Evolutionary conservation across 306 rosid genomes (phyloP), one percentile per base, ranked within the genome.

Genomic region (Senna siamea): DNA sequence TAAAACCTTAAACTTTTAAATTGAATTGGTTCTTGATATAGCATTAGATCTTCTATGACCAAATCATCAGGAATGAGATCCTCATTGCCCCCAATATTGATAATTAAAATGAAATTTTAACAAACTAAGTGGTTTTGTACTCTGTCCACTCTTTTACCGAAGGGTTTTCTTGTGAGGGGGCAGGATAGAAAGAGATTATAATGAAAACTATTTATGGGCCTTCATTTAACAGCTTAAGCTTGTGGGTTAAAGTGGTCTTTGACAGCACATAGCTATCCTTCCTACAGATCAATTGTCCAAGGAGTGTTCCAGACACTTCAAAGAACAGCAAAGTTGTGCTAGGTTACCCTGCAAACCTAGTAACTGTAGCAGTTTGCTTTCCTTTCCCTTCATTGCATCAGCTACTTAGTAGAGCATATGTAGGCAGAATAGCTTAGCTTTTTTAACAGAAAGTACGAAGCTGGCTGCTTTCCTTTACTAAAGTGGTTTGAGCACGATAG

Each of bases 391-490:
- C 59, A 8, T 19, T 13, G n/a, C 3, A 26, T 3, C 30, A 26
- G 30, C 51, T 50, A 10, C 41, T 38, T 58, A 17, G 55, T 20
- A 60, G 74, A 67, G 61, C 35, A 10, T 34, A 18, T 0, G 28
- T 17, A 2, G 40, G 5, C 15, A 69, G 34, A 67, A 34, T 66
- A 19, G 3, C 13, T 6, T 28, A 54, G 55, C 9, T 52, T 70
- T 70, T 41, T 5, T 63, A 28, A n/a, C n/a, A 44, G 43, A 53
- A 15, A 0, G 6, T 17, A 2, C 3, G 8, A 61, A 50, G 52
- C 52, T 61, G 53, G 43, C 34, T 32, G 38, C 13, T 72, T 61
- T 64, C 14, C 64, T 19, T 30, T 26, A 32, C 17, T 76, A 48
- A 58, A 54, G 44, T 65, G 19, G 30, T 19, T 12, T 30, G 19